Conservation (phyloP, 768 basidiomycete genomes). For the Rhizopogon vulgaris region DNA sequence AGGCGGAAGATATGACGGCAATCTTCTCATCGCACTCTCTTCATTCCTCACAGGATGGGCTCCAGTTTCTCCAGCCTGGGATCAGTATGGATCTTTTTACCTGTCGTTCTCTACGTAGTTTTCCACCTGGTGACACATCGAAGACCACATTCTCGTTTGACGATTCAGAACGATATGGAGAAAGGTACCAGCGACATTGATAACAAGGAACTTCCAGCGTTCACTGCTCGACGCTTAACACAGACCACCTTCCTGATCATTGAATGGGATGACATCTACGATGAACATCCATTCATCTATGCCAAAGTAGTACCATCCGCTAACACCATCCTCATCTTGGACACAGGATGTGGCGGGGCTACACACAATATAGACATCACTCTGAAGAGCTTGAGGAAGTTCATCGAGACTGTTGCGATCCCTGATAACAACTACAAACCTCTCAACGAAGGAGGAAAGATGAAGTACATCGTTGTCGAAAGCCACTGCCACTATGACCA, state of each 20-base stretch:
- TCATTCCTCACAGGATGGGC: not conserved
- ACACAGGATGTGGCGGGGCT: conserved; percentile 50
- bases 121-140: conserved; percentile 1
- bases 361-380: conserved; percentile 34
- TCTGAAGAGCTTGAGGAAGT: conserved; percentile 39
- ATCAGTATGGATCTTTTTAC: not conserved
- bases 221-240: conserved; percentile 30
- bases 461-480: conserved; percentile 42
- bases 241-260: conserved; percentile 37
- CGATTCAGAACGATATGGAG: conserved; percentile 10
- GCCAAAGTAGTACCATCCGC: conserved; percentile 36
- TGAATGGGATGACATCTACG: conserved; percentile 46
- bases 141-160: not conserved
- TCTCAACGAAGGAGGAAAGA: conserved; percentile 35
- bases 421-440: conserved; percentile 36
- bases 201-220: conserved; percentile 17
- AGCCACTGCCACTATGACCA: conserved; percentile 58
- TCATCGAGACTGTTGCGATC: conserved; percentile 41
- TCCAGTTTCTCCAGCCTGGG: not conserved
- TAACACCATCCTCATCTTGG: conserved; percentile 41
- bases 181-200: not conserved
- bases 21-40: conserved; percentile 5
- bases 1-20: not conserved
- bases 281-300: conserved; percentile 51
- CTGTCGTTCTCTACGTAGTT: conserved; percentile 2